Base-by-base conservation (phyloP, 2,329 filamentous ascomycete species). In the Trichophyton mentagrophytes region DNA sequence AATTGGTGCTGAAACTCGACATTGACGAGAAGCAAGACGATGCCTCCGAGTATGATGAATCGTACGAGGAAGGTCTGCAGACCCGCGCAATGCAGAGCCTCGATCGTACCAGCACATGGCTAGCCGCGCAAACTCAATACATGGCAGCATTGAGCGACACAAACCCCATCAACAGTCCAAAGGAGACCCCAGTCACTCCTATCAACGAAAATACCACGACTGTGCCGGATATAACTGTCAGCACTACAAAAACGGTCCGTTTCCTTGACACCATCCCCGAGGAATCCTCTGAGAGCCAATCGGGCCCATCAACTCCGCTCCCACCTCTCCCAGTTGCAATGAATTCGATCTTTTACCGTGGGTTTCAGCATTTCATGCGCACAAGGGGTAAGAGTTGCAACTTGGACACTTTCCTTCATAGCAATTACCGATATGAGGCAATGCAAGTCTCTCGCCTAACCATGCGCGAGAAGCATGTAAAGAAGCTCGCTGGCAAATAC, bases 301-400 rank as follows among this genome's bases (percentile, higher is more conserved):
- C 59, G 5, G 51, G 58, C 8, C 58, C 58, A 11, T 57, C 38
- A 36, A 62, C 57, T 25, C 60, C 61, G 3, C 46, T 61, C 70
- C 62, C 70, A 49, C 61, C 61, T 15, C 74, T 77, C 42, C 64
- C 67, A 75, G 80, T 60, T 76, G 80, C 73, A 73, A 85, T 82
- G 69, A 88, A 93, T 68, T 86, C 87, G 2, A 88, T 91, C 3
- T 96, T 96, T 74, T 92, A 90, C 76, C 86, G 88, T 63, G 90
- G 90, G 8, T 96, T 96, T 72, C 85, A 90, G 66, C 85, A 87
- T 69, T 82, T 89, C 66, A 77, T 85, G 53, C 36, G 38, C 11
- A 81, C 88, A 62, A 82, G 83, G 36, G 55, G 33, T 13, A 40
- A 56, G n/a, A 36, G 8, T 33, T 38, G 57, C 25, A 59, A 60